A percentile compares a stretch with the other conserved stretches of the same genome.
Conservation (phyloP, 2,329 filamentous ascomycete species). For the Drechslera avenae region DNA sequence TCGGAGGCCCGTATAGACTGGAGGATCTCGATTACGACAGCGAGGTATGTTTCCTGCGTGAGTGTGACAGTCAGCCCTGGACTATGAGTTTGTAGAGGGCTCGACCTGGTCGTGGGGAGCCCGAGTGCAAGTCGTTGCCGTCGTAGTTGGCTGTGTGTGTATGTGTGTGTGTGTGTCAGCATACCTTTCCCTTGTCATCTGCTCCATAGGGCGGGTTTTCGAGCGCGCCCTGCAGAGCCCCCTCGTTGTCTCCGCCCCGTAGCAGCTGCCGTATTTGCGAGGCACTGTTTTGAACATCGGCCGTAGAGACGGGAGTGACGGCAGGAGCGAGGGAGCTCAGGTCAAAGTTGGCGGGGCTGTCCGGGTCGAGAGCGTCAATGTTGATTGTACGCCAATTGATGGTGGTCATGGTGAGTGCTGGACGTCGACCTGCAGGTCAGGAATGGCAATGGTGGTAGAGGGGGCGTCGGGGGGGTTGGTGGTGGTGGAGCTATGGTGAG, state of each 20-base stretch:
- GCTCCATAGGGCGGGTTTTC: slow-evolving; percentile 79
- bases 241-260: slow-evolving; percentile 83
- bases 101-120: slow-evolving; percentile 31
- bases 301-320: slow-evolving; percentile 73
- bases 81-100: slow-evolving; percentile 25
- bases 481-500: slow-evolving; percentile 26
- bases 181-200: slow-evolving; percentile 59
- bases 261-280: slow-evolving; percentile 86
- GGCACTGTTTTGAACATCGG: slow-evolving; percentile 77
- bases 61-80: slow-evolving; percentile 36
- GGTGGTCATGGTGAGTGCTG: slow-evolving; percentile 48
- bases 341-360: slow-evolving; percentile 91
- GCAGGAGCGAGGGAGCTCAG: slow-evolving; percentile 80
- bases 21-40: slow-evolving; percentile 88
- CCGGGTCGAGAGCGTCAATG: slow-evolving; percentile 87
- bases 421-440: not conserved
- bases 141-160: not conserved
- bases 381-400: slow-evolving; percentile 86
- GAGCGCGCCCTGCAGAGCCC: slow-evolving; percentile 80
- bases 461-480: slow-evolving; percentile 19
- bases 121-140: slow-evolving; percentile 19
- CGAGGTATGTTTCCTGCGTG: slow-evolving; percentile 77
- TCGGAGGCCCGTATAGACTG: slow-evolving; percentile 96
- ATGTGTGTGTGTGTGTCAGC: no score
- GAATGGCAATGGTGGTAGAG: not conserved